Evolutionary conservation across 352 stramenopile genomes (phyloP).

Genomic region (Phytophthora crassamura): DNA sequence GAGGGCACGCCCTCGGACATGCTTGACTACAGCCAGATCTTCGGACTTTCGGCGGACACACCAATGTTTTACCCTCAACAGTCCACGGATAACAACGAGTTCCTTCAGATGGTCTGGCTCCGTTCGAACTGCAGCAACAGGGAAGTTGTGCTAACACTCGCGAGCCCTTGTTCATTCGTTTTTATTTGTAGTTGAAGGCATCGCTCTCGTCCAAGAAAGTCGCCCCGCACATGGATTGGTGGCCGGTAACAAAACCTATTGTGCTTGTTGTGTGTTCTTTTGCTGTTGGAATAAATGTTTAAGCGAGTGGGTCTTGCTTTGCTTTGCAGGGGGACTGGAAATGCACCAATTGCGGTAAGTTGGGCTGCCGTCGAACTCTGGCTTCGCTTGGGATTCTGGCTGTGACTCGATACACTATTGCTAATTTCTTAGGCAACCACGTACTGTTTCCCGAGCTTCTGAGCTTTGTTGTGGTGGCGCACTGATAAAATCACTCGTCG

Average conservation of each 20-base stretch:
- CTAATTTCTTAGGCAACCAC: not conserved
- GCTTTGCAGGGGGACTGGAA: constrained; percentile 75
- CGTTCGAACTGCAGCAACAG: not conserved
- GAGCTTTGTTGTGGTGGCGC: not conserved
- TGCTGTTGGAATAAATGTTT: constrained; percentile 15
- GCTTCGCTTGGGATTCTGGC: not conserved
- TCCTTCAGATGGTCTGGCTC: constrained; percentile 42
- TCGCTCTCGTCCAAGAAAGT: constrained; percentile 48
- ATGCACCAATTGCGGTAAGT: constrained; percentile 72
- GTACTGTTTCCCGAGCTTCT: not conserved
- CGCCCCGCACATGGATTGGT: constrained; percentile 81
- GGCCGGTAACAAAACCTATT: constrained; percentile 51
- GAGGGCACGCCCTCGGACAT: constrained; percentile 3
- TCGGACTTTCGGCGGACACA: constrained; percentile 46
- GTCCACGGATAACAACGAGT: constrained; percentile 31
- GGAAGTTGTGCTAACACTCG: constrained; percentile 6
- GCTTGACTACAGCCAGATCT: constrained; percentile 31
- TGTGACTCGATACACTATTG: not conserved
- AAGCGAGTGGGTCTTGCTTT: constrained; percentile 21
- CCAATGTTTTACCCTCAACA: constrained; percentile 51
- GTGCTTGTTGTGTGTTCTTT: constrained; percentile 10
- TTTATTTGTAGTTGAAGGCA: constrained; percentile 32
- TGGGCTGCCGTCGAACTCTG: too few relatives aligned
- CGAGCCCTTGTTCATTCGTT: not conserved
- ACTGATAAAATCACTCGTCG: constrained; percentile 22